Base-by-base conservation (phyloP, 2,329 filamentous ascomycete species). In the Colletotrichum tropicale region DNA sequence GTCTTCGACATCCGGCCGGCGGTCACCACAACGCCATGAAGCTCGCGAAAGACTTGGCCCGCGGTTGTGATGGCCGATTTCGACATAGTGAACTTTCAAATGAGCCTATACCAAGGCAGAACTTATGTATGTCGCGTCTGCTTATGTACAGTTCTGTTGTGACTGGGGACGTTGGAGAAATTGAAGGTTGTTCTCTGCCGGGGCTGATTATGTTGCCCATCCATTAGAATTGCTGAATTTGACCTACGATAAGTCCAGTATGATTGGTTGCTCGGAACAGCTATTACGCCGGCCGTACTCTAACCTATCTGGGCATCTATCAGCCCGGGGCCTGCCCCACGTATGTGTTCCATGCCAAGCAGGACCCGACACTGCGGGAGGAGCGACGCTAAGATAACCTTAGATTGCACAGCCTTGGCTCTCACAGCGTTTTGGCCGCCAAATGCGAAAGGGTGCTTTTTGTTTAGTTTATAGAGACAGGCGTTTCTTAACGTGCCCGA, bases 1-100 rank as follows among this genome's bases (percentile, higher is more conserved):
- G 94, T 96, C 85, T 93, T 94, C 75, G 92, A 86, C 93, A 96
- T 96, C 75, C 93, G 89, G 24, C 94, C 95, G 8, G 94, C 92
- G 56, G 94, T 95, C 66, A 96, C 91, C 28, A 96, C 95, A 55
- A 96, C 91, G 77, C 94, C 94, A 76, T 89, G 88, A 73, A 92
- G 82, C 80, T 91, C 88, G 75, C 88, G 87, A 67, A 86, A 87
- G 66, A 87, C 86, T 70, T 83, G 84, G 70, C 85, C 85, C 72
- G 86, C 85, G 38, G 86, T 85, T 16, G 79, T 77, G 8, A 80
- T 78, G 38, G 79, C 77, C 52, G 81, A 79, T 16, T 79, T 81
- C n/a, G 86, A 85, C 87, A 88, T 88, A 26, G 48, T 58, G 58
- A 28, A 30, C 16, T 6, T 24, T 18, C 4, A 66, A 48, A 32